Conservation (phyloP, 176 grass and related monocot genomes). For the Rhynchospora tenuis region DNA sequence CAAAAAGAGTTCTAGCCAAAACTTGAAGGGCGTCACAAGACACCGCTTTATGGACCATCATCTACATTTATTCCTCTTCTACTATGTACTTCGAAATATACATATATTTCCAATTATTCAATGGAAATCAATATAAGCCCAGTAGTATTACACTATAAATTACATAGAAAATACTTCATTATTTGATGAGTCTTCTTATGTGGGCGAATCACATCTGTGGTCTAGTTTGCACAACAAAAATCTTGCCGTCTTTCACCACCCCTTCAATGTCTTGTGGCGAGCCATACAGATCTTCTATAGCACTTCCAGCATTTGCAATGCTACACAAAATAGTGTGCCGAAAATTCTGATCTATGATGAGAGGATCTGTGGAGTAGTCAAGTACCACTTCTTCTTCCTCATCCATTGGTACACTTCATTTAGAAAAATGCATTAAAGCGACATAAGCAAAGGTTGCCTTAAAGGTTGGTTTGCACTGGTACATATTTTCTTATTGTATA, state of each 20-base stretch:
- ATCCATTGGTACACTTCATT: constrained; percentile 77
- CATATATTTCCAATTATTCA: constrained; percentile 13
- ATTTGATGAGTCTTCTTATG: not conserved
- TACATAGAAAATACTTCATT: not conserved
- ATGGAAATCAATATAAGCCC: not conserved
- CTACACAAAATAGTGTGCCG: constrained; percentile 49
- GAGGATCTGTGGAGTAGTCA: constrained; percentile 66
- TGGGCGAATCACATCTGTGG: constrained; percentile 67
- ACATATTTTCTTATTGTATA: not conserved
- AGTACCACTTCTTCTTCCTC: constrained; percentile 81
- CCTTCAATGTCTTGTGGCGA: constrained; percentile 82
- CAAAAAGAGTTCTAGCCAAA: not conserved
- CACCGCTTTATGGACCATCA: not conserved
- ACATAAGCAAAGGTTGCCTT: not conserved
- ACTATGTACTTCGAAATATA: constrained; percentile 6
- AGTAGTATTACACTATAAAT: constrained; percentile 9
- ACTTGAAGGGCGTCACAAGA: not conserved
- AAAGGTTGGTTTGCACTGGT: not conserved
- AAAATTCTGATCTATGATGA: constrained; percentile 54
- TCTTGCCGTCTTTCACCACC: constrained; percentile 75
- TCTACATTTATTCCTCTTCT: constrained; percentile 9
- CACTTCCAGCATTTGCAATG: constrained; percentile 55
- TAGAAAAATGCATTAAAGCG: not conserved
- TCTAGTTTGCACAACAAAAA: constrained; percentile 92
- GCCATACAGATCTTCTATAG: constrained; percentile 81